Conservation (phyloP, 2,329 filamentous ascomycete genomes). For the Pseudogymnoascus sp. region DNA sequence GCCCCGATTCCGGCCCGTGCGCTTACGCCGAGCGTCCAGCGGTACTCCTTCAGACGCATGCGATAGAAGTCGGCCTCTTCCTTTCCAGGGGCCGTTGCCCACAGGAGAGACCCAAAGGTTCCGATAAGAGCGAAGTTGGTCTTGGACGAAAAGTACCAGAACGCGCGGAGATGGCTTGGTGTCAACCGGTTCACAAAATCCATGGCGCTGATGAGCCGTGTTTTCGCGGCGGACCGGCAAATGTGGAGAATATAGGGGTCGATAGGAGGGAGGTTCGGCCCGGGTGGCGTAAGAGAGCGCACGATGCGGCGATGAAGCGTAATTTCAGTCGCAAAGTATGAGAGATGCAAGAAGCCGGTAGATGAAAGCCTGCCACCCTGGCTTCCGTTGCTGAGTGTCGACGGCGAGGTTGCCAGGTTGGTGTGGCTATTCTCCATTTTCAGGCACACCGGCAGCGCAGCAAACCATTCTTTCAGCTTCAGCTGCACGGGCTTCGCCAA, state of each 20-base stretch:
- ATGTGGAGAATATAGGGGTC: constrained; percentile 85
- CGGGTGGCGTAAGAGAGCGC: constrained; percentile 57
- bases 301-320: constrained; percentile 88
- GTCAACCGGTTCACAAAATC: constrained; percentile 93
- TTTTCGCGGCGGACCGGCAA: constrained; percentile 88
- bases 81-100: constrained; percentile 77
- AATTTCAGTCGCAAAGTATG: constrained; percentile 91
- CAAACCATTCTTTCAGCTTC: constrained; percentile 76
- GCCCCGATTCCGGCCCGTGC: constrained; percentile 53
- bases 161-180: constrained; percentile 76
- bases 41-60: constrained; percentile 75
- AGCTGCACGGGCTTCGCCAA: constrained; percentile 76
- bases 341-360: constrained; percentile 76
- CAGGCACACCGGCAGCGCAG: constrained; percentile 50
- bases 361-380: constrained; percentile 41
- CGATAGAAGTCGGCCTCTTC: constrained; percentile 94
- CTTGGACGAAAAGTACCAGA: constrained; percentile 86
- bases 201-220: constrained; percentile 89
- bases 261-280: constrained; percentile 33
- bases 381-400: constrained; percentile 27
- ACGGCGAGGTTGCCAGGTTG: constrained; percentile 34
- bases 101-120: constrained; percentile 83
- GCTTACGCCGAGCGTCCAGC: constrained; percentile 87
- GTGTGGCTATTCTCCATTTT: constrained; percentile 52
- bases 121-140: constrained; percentile 92